Conservation (phyloP, 768 basidiomycete genomes). For the Psilocybe tampanensis region DNA sequence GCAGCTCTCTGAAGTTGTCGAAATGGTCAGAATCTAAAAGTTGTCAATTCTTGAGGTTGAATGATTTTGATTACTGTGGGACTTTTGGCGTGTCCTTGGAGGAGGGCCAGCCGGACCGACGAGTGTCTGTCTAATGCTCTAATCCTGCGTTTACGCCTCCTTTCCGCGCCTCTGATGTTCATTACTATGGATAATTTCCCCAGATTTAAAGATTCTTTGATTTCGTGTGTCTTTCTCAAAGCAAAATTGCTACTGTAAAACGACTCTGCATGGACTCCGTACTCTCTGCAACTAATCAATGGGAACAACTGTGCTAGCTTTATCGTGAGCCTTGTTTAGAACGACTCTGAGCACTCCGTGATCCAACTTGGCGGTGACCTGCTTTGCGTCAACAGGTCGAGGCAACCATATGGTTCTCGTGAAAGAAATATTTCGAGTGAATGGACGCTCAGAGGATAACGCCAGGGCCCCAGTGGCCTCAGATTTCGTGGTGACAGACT, state of each 20-base stretch:
- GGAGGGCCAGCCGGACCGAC: no score
- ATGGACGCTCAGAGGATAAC: constrained; percentile 62
- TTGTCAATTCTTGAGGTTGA: no score
- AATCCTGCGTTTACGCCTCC: no score
- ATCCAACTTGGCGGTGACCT: constrained; percentile 62
- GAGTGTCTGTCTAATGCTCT: no score
- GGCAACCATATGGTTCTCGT: constrained; percentile 76
- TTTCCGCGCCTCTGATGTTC: no score
- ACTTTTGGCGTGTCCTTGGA: constrained; percentile 18
- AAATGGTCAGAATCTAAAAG: neutral
- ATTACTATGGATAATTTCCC: no score
- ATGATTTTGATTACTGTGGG: constrained; percentile 16
- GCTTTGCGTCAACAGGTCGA: constrained; percentile 55
- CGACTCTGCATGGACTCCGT: no score
- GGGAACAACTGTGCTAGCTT: constrained; percentile 50
- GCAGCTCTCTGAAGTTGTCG: neutral
- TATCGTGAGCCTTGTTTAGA: constrained; percentile 63
- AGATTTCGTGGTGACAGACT: constrained; percentile 22
- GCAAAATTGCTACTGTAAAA: no score
- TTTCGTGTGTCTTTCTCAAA: no score
- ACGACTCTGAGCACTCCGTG: constrained; percentile 72
- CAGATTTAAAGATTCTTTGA: no score
- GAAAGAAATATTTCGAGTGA: constrained; percentile 57
- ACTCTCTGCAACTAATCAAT: constrained; percentile 28
- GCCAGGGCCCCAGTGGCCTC: constrained; percentile 38